phyloP scores from a whole-genome alignment of 2,329 filamentous ascomycete species.

The Claviceps capensis region DNA sequence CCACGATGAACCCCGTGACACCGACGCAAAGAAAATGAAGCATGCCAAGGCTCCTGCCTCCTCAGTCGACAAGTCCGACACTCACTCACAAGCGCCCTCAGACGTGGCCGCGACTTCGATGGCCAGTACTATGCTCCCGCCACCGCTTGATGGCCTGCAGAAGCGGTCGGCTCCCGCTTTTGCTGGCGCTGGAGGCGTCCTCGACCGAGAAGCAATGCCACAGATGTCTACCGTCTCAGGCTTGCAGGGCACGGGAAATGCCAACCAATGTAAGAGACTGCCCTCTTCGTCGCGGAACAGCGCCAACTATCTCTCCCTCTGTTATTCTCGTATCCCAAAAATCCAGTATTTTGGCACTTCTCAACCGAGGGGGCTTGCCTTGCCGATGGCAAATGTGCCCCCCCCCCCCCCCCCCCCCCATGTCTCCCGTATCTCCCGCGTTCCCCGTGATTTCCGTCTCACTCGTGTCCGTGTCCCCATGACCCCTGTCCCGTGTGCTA shows the following conservation, averaged over 20 bases:
- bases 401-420: too few relatives aligned
- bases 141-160: conserved; percentile 24
- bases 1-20: conserved; percentile 90
- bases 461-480: background rate
- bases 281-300: background rate
- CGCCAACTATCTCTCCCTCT: background rate
- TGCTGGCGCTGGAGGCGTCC: conserved; percentile 22
- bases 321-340: background rate
- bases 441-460: too few relatives aligned
- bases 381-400: background rate
- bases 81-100: conserved; percentile 25
- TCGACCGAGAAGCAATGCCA: conserved; percentile 43
- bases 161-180: conserved; percentile 28
- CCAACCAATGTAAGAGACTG: conserved; percentile 52
- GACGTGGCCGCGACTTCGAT: conserved; percentile 43
- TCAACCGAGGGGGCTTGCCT: background rate
- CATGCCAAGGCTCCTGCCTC: conserved; percentile 29
- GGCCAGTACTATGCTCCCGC: conserved; percentile 40
- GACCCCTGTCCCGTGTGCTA: conserved; percentile 2
- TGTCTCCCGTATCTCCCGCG: too few relatives aligned
- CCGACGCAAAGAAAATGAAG: conserved; percentile 67
- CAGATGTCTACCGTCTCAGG: conserved; percentile 57
- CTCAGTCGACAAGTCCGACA: conserved; percentile 47
- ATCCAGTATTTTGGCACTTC: background rate
- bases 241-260: conserved; percentile 46